Conservation (phyloP, 768 basidiomycete genomes). For the Filobasidium wieringae region DNA sequence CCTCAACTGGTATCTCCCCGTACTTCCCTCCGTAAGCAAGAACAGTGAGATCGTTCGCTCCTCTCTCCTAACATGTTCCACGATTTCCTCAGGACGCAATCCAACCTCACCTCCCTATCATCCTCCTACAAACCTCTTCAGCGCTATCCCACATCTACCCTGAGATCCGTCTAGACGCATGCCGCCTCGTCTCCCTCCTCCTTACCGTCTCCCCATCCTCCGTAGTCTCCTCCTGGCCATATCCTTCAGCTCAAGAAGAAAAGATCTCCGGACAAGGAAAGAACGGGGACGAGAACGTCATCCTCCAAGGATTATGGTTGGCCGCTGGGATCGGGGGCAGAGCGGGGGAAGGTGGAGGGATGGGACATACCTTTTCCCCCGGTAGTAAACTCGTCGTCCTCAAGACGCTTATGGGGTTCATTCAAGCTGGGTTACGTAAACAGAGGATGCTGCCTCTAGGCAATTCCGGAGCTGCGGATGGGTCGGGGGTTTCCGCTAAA, state of each 20-base stretch:
- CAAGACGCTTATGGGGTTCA: conserved; percentile 26
- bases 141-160: conserved; percentile 92
- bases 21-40: conserved; percentile 49
- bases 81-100: conserved; percentile 49
- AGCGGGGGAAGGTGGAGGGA: conserved; percentile 23
- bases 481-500: not conserved
- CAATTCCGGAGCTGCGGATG: not conserved
- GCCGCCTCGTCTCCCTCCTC: conserved; percentile 64
- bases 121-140: conserved; percentile 77
- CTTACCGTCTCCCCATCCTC: conserved; percentile 57
- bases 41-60: no score
- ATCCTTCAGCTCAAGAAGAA: conserved; percentile 15
- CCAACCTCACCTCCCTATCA: conserved; percentile 57
- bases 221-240: conserved; percentile 59
- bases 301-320: conserved; percentile 33
- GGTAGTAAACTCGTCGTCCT: conserved; percentile 29
- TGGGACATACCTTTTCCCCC: conserved; percentile 17
- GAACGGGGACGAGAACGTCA: conserved; percentile 22
- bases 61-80: not conserved
- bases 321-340: conserved; percentile 32
- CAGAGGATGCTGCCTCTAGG: conserved; percentile 1
- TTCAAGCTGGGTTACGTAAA: conserved; percentile 11
- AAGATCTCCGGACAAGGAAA: not conserved
- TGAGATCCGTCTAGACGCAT: conserved; percentile 80
- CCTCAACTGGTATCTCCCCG: conserved; percentile 59